Conservation (phyloP, 139 green algal species). For the Chlamydomonas urium region DNA sequence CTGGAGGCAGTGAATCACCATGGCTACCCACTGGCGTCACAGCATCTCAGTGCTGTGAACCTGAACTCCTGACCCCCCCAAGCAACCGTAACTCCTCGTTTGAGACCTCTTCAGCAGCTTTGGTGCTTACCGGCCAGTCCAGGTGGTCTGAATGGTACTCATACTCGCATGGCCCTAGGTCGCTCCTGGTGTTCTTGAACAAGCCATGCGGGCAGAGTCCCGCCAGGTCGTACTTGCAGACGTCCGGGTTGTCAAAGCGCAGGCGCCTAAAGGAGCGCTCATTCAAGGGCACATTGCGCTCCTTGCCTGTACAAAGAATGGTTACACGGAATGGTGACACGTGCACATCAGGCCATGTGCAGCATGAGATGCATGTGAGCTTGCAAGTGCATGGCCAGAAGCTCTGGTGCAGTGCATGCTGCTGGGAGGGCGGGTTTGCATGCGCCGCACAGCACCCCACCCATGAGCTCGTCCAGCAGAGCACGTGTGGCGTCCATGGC, state of each 20-base stretch:
- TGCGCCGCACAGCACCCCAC: constrained; percentile 6
- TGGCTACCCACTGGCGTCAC: too few species aligned
- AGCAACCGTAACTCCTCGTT: too few species aligned
- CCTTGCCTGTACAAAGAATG: constrained; percentile 52
- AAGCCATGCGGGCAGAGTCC: constrained; percentile 74
- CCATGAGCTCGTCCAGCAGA: constrained; percentile 83
- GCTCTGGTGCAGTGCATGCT: too few species aligned
- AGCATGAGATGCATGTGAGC: not conserved
- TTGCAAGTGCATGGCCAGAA: too few species aligned
- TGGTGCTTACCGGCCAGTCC: constrained; percentile 45
- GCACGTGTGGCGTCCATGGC: constrained; percentile 27
- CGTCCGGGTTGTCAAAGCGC: constrained; percentile 57
- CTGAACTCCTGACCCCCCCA: too few species aligned
- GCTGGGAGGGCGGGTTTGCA: too few species aligned
- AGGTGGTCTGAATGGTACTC: constrained; percentile 74
- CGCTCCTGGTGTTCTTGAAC: constrained; percentile 83
- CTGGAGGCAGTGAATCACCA: too few species aligned
- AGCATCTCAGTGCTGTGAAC: too few species aligned
- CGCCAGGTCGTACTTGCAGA: constrained; percentile 79
- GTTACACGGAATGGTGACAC: not conserved
- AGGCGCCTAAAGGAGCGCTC: constrained; percentile 43
- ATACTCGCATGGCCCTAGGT: constrained; percentile 72
- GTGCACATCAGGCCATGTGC: too few species aligned
- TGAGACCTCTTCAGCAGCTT: too few species aligned
- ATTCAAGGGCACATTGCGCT: constrained; percentile 59